These are phyloP conservation scores for Ceratobasidium sp. DNA, from an alignment of 1,284 basidiomycete species.

Conservation along the genomic window DNA sequence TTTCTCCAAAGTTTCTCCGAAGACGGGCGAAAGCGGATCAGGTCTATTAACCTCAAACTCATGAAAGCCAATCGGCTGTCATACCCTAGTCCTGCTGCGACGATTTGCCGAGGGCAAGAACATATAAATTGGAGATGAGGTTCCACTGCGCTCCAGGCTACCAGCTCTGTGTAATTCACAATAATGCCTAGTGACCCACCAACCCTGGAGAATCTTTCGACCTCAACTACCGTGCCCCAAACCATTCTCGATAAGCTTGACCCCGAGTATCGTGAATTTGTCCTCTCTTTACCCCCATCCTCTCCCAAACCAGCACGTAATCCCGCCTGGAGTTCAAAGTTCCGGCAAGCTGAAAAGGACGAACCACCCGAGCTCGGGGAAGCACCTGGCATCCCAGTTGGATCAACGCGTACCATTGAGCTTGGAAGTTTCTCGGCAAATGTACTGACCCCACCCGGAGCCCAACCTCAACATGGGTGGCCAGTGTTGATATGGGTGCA, in stretches of 20 bases:
- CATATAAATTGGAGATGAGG: neutral
- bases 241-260: conserved; percentile 15
- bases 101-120: neutral
- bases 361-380: conserved; percentile 15
- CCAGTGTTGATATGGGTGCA: conserved; percentile 71
- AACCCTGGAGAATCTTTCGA: neutral
- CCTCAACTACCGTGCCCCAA: conserved; percentile 8
- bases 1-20: neutral
- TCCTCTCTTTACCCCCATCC: neutral
- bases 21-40: no score
- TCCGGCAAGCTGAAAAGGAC: conserved; percentile 8
- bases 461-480: conserved; percentile 64
- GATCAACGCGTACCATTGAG: conserved; percentile 6
- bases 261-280: conserved; percentile 32
- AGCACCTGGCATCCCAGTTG: conserved; percentile 10
- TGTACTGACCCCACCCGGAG: conserved; percentile 67
- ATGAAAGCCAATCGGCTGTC: neutral
- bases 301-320: neutral
- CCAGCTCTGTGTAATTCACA: neutral
- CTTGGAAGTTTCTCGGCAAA: conserved; percentile 63
- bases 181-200: neutral
- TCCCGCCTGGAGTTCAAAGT: neutral
- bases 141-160: no score
- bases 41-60: neutral
- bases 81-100: neutral